Base-by-base conservation (phyloP, 768 basidiomycete species). In the Boletus tylopilopsis region DNA sequence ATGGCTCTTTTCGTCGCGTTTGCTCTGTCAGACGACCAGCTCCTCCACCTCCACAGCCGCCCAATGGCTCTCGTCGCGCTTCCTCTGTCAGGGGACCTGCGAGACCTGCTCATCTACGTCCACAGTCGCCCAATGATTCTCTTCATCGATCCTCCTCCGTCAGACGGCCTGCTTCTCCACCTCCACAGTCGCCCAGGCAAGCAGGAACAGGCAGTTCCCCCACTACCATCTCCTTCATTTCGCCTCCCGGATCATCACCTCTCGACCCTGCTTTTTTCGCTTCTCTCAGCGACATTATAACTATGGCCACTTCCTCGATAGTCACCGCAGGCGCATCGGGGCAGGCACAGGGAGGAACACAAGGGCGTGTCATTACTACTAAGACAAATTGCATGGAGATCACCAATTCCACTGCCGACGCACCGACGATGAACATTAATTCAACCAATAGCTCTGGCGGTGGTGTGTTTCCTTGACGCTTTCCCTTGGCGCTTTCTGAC, bases 341-440 rank as follows among this genome's bases (percentile, higher is more conserved):
- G 6, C n/a, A 35, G 18, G 10, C n/a, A 2, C 2, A 11, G 21
- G 39, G 23, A 6, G 12, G 18, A 39, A 12, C 13, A 7, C 32
- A 13, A 6, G 6, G 32, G 32, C 32, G 5, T 4, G 47, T 38
- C n/a, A 25, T 5, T 7, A 56, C 35, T 13, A 25, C 5, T 7
- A 56, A 21, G 47, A 13, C 11, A 9, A 46, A 56, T n/a, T 53
- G 47, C 22, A 2, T 56, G 22, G 42, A 43, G 0, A 12, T 59
- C 12, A 34, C 0, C 0, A 15, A 4, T 22, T 51, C 54, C 1
- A 45, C 2, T 3, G 49, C 34, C 5, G 39, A 49, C 0, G 59
- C 54, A 16, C 0, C 47, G 18, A 60, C 57, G 11, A 5, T 59
- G 38, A 53, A 59, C 30, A 47, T 37, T 29, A 43, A 43, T 11